Evolutionary conservation across 176 grass and related monocot species (phyloP), one percentile per base, ranked within the genome.

Genomic region (Eleusine coracana): DNA sequence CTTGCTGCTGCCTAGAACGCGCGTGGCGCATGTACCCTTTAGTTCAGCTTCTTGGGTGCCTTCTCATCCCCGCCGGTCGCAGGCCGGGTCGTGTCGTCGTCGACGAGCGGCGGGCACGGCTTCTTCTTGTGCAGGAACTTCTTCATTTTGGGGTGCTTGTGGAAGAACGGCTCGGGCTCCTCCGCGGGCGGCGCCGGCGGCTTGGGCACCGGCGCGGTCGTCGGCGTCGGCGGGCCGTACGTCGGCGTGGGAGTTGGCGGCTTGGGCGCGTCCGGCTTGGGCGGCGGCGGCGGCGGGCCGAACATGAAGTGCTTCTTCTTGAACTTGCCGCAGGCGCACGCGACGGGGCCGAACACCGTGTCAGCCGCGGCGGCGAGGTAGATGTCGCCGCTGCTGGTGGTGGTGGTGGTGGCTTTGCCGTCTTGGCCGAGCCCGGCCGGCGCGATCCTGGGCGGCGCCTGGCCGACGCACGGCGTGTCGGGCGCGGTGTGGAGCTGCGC

Each of bases 111-210:
- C 78, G 88, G 88, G 78, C 88, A 90, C 48, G 88, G 88, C 78
- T 90, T 90, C 88, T 86, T 89, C 88, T 73, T 90, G 88, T 86
- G 83, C 83, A 90, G 78, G 58, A 89, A 48, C 73, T 89, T 86
- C 55, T 89, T 86, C 55, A 89, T 36, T 77, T 85, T 89, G 0
- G 77, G 87, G 78, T 90, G 79, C 79, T 89, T 90, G 66, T 90
- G 68, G 78, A 86, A 89, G 73, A 85, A 77, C 38, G 88, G 88
- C 73, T 86, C 40, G 39, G 88, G 88, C 58, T 77, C 83, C n/a
- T 73, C 73, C 49, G 51, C 78, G 17, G 42, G 74, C 74, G 75
- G 87, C 9, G 39, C 21, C 46, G 74, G 87, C 2, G 76, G 83
- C 66, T 76, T 73, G 49, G 88, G 79, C 52, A 59, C 68, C 52